Evolutionary conservation across 1,284 basidiomycete species (phyloP).

Genomic region (Trichosporon ovoides): DNA sequence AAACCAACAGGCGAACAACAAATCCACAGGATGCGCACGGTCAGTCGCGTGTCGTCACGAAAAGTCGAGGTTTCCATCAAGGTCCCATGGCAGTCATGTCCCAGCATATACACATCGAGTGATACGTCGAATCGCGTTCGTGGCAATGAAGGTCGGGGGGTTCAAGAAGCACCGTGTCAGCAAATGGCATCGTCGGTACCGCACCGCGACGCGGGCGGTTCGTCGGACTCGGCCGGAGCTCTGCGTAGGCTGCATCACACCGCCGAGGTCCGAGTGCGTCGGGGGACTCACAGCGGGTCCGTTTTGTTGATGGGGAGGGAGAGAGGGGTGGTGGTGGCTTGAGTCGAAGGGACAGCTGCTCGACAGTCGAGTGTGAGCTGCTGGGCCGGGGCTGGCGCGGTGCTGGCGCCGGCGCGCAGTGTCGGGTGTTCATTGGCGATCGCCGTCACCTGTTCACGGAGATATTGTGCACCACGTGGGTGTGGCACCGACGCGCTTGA

Average conservation of each 20-base stretch:
- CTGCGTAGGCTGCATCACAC: neutral
- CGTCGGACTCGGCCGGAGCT: neutral
- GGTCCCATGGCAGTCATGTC: no score
- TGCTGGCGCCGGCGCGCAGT: neutral
- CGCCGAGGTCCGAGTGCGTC: neutral
- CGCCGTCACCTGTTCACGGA: slow-evolving; percentile 5
- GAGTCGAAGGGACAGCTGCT: neutral
- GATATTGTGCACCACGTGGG: slow-evolving; percentile 1
- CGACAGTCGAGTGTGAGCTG: slow-evolving; percentile 3
- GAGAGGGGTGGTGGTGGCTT: slow-evolving; percentile 2
- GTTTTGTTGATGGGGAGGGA: slow-evolving; percentile 4
- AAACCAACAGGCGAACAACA: neutral
- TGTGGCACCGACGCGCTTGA: slow-evolving; percentile 17
- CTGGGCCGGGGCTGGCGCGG: neutral
- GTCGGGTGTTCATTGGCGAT: slow-evolving; percentile 3
- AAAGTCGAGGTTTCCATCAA: neutral
- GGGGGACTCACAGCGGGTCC: slow-evolving; percentile 7
- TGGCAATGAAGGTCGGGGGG: neutral
- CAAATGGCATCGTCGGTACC: neutral
- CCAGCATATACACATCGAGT: neutral
- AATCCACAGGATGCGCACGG: neutral
- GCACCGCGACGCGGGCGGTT: neutral
- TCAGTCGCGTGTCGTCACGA: neutral
- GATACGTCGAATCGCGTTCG: neutral
- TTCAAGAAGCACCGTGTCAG: slow-evolving; percentile 5